These are phyloP conservation scores for Neofusicoccum kwambonambiense DNA, from an alignment of 2,329 filamentous ascomycete genomes.

Conservation along the genomic window DNA sequence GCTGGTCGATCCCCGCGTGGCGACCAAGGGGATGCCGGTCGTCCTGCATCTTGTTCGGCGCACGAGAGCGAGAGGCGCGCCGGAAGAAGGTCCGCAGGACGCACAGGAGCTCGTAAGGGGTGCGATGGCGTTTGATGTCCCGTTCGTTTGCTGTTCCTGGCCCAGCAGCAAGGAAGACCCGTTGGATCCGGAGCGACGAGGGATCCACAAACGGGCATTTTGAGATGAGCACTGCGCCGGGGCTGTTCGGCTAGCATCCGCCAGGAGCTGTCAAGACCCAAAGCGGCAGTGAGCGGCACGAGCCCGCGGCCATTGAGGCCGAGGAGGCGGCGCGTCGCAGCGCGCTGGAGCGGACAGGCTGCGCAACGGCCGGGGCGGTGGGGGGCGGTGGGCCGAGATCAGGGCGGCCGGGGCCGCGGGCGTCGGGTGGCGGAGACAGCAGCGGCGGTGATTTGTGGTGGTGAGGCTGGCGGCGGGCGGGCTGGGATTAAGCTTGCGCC, in stretches of 20 bases:
- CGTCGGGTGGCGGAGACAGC: neutral
- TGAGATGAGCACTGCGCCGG: neutral
- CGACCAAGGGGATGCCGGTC: neutral
- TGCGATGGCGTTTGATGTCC: neutral
- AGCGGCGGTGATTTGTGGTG: neutral
- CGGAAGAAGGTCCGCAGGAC: slow-evolving; percentile 4
- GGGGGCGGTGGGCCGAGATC: no score
- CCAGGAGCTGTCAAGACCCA: neutral
- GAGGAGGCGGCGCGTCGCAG: no score
- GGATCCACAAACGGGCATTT: neutral
- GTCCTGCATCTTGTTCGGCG: neutral
- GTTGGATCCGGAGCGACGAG: neutral
- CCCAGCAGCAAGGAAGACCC: neutral
- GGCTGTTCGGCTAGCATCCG: neutral
- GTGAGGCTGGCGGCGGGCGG: neutral
- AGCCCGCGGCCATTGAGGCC: neutral
- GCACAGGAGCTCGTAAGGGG: neutral
- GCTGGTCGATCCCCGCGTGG: neutral
- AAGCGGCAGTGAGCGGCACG: neutral
- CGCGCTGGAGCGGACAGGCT: neutral
- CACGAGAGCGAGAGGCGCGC: neutral
- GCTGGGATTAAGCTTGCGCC: neutral
- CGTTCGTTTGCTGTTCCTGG: neutral
- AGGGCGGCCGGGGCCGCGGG: neutral
- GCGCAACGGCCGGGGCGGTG: neutral